Evolutionary conservation across 148 eudicot genomes (phyloP), one percentile per base, ranked within the genome.

Genomic region (Dianthus caryophyllus): DNA sequence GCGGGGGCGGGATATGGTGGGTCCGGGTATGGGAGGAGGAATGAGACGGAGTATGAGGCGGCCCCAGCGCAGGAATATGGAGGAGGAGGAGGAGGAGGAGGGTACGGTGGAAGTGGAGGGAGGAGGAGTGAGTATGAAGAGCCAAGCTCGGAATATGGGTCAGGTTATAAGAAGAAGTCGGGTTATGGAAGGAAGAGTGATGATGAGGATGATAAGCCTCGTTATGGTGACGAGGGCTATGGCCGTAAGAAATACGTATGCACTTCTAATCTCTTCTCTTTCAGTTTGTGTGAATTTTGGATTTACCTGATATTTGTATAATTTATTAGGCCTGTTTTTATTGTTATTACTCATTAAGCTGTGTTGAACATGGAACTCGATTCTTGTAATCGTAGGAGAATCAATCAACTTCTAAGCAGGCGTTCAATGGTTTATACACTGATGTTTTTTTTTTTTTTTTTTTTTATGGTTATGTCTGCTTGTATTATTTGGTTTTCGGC

Each of bases 221-320:
- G 83, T 56, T 88, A 85, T 75, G 88, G 64, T 13, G 59, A 78
- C 20, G 85, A 80, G 20, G 75, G 82, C 27, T 81, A 80, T 74
- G 91, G 96, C 27, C 96, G 91, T 73, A 89, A 85, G 77, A 87
- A 85, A 83, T 65, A 88, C 70, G 96, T 93, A 68, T 87, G 96
- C 46, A 9, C 13, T 9, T 38, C 47, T 26, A 6, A 9, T 18
- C 11, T 2, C 11, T 38, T 6, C 1, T 20, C 7, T 9, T 31
- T 20, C 6, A 29, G 21, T 18, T 13, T 14, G 0, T 13, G 44
- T 27, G 38, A 18, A 16, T 59, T 59, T 27, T 41, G 15, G 15
- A 29, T 58, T 7, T 25, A 41, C 3, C 14, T 14, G 6, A 26
- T 15, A 20, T 24, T n/a, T n/a, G n/a, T n/a, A n/a, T n/a, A n/a